Conservation (phyloP, 768 basidiomycete species). For the Serendipita sp. region DNA sequence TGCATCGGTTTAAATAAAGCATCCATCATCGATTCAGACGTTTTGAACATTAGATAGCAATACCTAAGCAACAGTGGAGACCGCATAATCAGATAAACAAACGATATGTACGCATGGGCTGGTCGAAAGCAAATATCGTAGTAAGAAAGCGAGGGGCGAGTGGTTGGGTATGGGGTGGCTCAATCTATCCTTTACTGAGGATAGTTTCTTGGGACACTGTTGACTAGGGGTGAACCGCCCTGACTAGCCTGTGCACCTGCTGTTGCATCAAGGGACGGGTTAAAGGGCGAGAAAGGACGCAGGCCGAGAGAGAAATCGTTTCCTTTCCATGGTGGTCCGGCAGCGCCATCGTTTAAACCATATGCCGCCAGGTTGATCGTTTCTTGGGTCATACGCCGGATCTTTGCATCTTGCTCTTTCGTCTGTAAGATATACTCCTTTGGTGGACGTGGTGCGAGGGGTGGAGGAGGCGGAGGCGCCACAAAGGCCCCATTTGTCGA, state of each 20-base stretch:
- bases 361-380: not conserved
- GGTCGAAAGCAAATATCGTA: no score
- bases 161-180: no score
- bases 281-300: not conserved
- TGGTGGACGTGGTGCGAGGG: conserved; percentile 60
- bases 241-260: not conserved
- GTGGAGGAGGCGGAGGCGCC: conserved; percentile 38
- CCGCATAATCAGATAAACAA: no score
- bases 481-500: conserved; percentile 7
- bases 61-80: no score
- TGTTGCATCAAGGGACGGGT: not conserved
- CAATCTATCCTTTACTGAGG: not conserved
- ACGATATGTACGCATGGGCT: no score
- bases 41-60: no score
- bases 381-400: conserved; percentile 2
- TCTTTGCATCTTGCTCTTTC: conserved; percentile 40
- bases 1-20: no score
- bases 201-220: not conserved
- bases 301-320: not conserved
- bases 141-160: no score
- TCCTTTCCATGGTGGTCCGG: not conserved
- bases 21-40: no score
- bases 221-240: not conserved
- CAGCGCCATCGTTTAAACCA: not conserved
- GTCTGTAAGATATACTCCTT: conserved; percentile 70